Evolutionary conservation across 371 early-diverging fungal genomes (phyloP), one percentile per base, ranked within the genome.

Genomic region (Zychaea mexicana): DNA sequence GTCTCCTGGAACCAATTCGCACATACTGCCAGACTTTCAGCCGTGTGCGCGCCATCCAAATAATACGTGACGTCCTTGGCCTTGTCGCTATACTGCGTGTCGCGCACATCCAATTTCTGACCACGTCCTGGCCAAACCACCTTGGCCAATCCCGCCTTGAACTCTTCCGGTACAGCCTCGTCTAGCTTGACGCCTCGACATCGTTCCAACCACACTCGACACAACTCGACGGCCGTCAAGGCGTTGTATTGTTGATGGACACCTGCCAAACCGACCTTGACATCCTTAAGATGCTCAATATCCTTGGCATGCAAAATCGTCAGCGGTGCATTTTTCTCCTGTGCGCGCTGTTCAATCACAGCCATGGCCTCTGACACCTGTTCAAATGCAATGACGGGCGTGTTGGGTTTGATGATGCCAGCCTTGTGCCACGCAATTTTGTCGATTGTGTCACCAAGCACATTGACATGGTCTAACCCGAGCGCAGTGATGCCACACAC

Each of bases 41-140:
- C 72, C 0, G 98, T 98, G 68, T 98, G 98, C 0, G 98, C 98
- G 21, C 98, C 98, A 73, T 98, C 98, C 45, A 96, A 73, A 71
- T 82, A 91, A 90, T 92, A 96, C 2, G 69, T 82, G 1, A 88
- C 68, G 12, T 80, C 59, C n/a, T 70, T 72, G 5, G 69, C 61
- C 21, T 65, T 61, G 24, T 85, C 69, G 17, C 67, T 72, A 53
- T 77, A 78, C 45, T 76, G 80, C 17, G 83, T 83, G 6, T 74
- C 69, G 19, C 57, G 21, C 0, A 74, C 56, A 9, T 49, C 15
- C 6, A 83, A 32, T 33, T 74, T 70, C 67, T 98, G 96, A 15
- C 91, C 88, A 61, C 98, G 88, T 2, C 98, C 98, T 0, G 97
- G 94, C 97, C 97, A 98, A 13, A 68, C 69, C 0, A 94, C 91